phyloP scores from a whole-genome alignment of 192 early-diverging fungal species.

The Coemansia sp. region DNA sequence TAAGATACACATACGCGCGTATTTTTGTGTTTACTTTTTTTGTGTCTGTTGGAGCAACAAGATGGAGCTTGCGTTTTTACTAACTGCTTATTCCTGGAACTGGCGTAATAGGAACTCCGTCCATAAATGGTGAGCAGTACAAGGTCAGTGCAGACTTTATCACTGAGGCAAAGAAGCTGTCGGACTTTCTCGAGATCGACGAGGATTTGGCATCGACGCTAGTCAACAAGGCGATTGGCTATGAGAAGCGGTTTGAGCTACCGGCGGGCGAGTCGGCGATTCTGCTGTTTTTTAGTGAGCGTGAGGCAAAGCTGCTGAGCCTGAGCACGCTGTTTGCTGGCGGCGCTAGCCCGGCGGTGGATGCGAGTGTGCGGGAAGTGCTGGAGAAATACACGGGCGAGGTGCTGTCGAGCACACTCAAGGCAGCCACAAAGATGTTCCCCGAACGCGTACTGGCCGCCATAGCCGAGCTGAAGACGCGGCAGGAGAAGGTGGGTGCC shows the following conservation, averaged over 20 bases:
- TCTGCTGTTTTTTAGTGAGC: constrained; percentile 60
- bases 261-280: constrained; percentile 62
- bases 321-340: constrained; percentile 53
- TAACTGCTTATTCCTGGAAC: no score
- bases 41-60: no score
- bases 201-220: constrained; percentile 69
- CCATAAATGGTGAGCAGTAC: constrained; percentile 55
- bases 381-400: constrained; percentile 34
- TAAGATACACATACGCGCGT: no score
- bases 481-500: constrained; percentile 44
- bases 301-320: constrained; percentile 54
- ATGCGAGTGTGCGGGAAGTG: constrained; percentile 38
- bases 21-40: no score
- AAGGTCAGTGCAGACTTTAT: constrained; percentile 68
- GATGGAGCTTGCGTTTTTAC: no score
- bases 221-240: constrained; percentile 50
- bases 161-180: constrained; percentile 58
- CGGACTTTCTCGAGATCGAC: constrained; percentile 74
- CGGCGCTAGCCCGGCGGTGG: constrained; percentile 41
- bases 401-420: constrained; percentile 30
- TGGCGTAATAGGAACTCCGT: constrained; percentile 17
- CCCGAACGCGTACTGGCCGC: constrained; percentile 50
- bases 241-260: constrained; percentile 52
- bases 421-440: constrained; percentile 32
- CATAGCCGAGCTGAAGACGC: constrained; percentile 46